Evolutionary conservation across 2,329 filamentous ascomycete genomes (phyloP), one percentile per base, ranked within the genome.

Genomic region (Aspergillus intermedius): DNA sequence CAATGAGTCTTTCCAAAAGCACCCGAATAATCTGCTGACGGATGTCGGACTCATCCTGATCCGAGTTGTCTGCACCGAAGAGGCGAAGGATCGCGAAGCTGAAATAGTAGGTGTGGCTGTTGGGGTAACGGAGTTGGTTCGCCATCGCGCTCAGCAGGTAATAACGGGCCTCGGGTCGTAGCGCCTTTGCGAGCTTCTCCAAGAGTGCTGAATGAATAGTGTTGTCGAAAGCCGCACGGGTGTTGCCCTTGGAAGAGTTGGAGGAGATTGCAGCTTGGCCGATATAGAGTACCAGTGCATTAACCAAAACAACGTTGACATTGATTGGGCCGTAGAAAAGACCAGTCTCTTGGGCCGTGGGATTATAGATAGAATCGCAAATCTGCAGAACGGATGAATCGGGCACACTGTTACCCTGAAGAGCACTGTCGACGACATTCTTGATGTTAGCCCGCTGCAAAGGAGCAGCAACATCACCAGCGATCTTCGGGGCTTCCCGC

Each of bases 121-220:
- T 95, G 9, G 91, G 89, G 66, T 86, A 95, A 52, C 93, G 87
- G 44, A 98, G 80, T 70, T 97, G 91, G 68, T 97, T 95, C 49
- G 88, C 80, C 64, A 98, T 88, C 56, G 87, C 88, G 58, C 80
- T 83, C 49, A 97, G 71, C 50, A 98, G 76, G 65, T 88, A 87
- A 72, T 95, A 95, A 47, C 91, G 84, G 19, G 84, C 83, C 68
- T 94, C 88, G 0, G 87, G 80, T 35, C 80, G 77, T 35, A 94
- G 75, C 52, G 87, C 86, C 59, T 86, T 84, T 8, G 88, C 80
- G 25, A 98, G 77, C 58, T 87, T 83, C 50, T 86, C 86, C 50
- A 98, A 72, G 12, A 93, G 71, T 42, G 81, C 81, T 32, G 86
- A 82, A 56, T 91, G 86, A 5, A 84, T 73, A 1, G 83, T 82